Evolutionary conservation across 2,329 filamentous ascomycete genomes (phyloP).

Genomic region (Cryphonectria nitschkei): DNA sequence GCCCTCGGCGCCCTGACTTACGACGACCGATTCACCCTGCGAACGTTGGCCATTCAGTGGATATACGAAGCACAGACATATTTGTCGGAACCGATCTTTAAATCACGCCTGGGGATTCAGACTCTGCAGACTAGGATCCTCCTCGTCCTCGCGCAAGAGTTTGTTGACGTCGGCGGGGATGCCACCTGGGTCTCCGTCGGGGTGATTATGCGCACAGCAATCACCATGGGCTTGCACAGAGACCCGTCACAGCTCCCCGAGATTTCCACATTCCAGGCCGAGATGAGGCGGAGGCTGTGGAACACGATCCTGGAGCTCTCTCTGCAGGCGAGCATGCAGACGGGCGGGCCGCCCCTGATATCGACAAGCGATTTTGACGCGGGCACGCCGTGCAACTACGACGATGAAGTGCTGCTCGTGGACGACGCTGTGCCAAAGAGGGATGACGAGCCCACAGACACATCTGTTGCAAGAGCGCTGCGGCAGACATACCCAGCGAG

Average conservation of each 20-base stretch:
- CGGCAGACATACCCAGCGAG: slow-evolving; percentile 48
- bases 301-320: slow-evolving; percentile 58
- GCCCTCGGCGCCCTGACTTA: slow-evolving; percentile 54
- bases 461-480: slow-evolving; percentile 53
- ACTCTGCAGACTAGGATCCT: slow-evolving; percentile 58
- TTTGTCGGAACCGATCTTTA: slow-evolving; percentile 51
- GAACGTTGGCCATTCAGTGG: slow-evolving; percentile 51
- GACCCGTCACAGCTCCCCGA: slow-evolving; percentile 55
- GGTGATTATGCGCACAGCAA: slow-evolving; percentile 48
- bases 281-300: slow-evolving; percentile 62
- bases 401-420: slow-evolving; percentile 54
- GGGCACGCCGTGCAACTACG: slow-evolving; percentile 51
- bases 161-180: slow-evolving; percentile 52
- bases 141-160: slow-evolving; percentile 52
- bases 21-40: slow-evolving; percentile 49
- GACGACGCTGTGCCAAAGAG: slow-evolving; percentile 32
- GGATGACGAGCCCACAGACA: slow-evolving; percentile 47
- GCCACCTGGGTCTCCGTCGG: slow-evolving; percentile 57
- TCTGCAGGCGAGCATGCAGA: slow-evolving; percentile 54
- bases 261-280: slow-evolving; percentile 52
- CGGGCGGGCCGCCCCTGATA: slow-evolving; percentile 55
- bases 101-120: slow-evolving; percentile 52
- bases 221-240: slow-evolving; percentile 60
- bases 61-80: slow-evolving; percentile 57
- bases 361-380: slow-evolving; percentile 54